These are phyloP conservation scores for Pseudogymnoascus sp. DNA, from an alignment of 2,329 filamentous ascomycete genomes.

Conservation along the genomic window DNA sequence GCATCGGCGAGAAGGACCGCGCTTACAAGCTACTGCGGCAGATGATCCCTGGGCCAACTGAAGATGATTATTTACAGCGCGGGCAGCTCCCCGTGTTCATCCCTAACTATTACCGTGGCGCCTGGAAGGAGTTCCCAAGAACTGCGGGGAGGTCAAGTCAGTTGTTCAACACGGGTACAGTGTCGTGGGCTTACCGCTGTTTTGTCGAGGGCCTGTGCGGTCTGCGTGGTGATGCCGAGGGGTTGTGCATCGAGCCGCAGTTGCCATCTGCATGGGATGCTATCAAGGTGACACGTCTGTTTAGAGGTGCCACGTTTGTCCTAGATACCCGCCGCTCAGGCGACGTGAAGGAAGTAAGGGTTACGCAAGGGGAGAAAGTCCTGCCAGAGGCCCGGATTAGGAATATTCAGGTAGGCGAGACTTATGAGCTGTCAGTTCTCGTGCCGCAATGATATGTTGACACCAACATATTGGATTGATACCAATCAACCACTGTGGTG, in stretches of 20 bases:
- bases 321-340: constrained; percentile 34
- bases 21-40: constrained; percentile 46
- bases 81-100: constrained; percentile 53
- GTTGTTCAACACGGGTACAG: constrained; percentile 53
- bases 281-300: constrained; percentile 41
- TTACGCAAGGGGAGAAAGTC: constrained; percentile 33
- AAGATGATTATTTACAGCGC: constrained; percentile 44
- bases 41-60: constrained; percentile 47
- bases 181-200: constrained; percentile 50
- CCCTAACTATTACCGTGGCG: constrained; percentile 53
- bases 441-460: constrained; percentile 20
- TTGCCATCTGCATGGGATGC: constrained; percentile 44
- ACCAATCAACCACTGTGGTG: not conserved
- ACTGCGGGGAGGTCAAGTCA: constrained; percentile 51
- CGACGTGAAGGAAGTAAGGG: constrained; percentile 36
- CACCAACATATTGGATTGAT: too few relatives aligned
- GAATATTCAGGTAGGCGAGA: constrained; percentile 36
- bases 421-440: constrained; percentile 39
- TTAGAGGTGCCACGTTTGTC: constrained; percentile 44
- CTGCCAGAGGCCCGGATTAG: constrained; percentile 38
- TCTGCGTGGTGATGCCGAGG: constrained; percentile 42
- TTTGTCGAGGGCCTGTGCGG: constrained; percentile 51
- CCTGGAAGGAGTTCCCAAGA: constrained; percentile 40
- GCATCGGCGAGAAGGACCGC: constrained; percentile 42
- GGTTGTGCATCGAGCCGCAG: constrained; percentile 43